Evolutionary conservation across 768 basidiomycete genomes (phyloP), one percentile per base, ranked within the genome.

Genomic region (Russula ochroleuca): DNA sequence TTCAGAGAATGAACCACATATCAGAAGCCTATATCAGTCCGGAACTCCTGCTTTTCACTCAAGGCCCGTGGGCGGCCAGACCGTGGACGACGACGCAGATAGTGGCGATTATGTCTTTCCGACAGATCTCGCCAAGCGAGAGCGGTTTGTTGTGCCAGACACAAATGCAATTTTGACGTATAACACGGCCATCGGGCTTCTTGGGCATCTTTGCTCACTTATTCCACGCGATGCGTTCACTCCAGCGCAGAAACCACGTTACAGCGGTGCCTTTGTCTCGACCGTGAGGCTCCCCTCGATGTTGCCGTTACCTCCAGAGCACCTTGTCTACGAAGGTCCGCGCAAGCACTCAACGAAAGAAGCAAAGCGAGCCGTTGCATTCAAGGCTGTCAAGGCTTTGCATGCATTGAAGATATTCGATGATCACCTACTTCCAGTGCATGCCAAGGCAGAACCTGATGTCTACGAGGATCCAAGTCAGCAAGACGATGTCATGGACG

Each of bases 91-190:
- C 7, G 52, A 54, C 38, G 57, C 35, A 33, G 58, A 49, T n/a
- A 23, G 45, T 17, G 4, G 43, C 9, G 63, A 72, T 75, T 63
- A 73, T 68, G 67, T 75, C 70, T 77, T 83, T 62, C 79, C 83
- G 1, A 76, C 73, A 17, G 88, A 90, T 72, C 72, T 91, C 13
- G 77, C 79, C 1, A 78, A 80, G 51, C 81, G 89, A n/a, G 88
- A 92, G 73, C 82, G 87, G 59, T 92, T 85, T 72, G 81, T 87
- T 33, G 84, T 92, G 11, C 78, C 82, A 7, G 78, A 81, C 5
- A 88, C 90, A 0, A 88, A 87, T 1, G 93, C 94, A 4, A 79
- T 87, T 43, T 81, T 95, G 51, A 91, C 90, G 1, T 93, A 90
- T 70, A 85, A 86, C 68, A 86, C 85, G 59, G 81, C 90, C 3